Percentiles rank a stretch among this genome's conserved stretches.
Evolutionary conservation across 2,329 filamentous ascomycete genomes (phyloP).

Genomic region (Colletotrichum spinosum): DNA sequence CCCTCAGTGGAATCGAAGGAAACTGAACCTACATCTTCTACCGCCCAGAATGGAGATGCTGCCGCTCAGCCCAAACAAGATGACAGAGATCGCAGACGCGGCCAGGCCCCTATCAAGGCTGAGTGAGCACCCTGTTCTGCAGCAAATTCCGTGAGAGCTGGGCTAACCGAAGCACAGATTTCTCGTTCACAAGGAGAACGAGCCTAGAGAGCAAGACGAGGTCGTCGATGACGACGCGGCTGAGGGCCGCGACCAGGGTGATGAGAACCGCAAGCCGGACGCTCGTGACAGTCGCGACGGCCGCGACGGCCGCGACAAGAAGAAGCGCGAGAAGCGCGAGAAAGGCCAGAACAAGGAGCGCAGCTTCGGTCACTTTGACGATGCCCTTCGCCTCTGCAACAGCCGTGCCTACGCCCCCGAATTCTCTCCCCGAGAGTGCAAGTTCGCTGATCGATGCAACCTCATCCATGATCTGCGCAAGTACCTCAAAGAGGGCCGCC

Average conservation of each 20-base stretch:
- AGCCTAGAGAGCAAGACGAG: slow-evolving; percentile 68
- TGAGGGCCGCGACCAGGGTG: slow-evolving; percentile 53
- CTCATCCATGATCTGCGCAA: slow-evolving; percentile 85
- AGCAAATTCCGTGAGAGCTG: neutral
- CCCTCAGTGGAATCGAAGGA: slow-evolving; percentile 8
- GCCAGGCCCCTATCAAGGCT: slow-evolving; percentile 50
- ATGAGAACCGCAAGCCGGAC: slow-evolving; percentile 63
- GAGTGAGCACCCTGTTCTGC: slow-evolving; percentile 45
- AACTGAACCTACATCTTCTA: neutral
- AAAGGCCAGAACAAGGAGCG: slow-evolving; percentile 82
- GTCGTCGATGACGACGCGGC: slow-evolving; percentile 61
- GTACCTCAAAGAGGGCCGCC: slow-evolving; percentile 86
- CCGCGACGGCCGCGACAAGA: slow-evolving; percentile 56
- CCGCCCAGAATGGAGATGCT: slow-evolving; percentile 23
- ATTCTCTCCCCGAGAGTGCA: slow-evolving; percentile 83
- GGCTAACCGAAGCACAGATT: slow-evolving; percentile 43
- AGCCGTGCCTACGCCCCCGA: slow-evolving; percentile 78
- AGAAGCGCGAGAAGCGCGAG: slow-evolving; percentile 63
- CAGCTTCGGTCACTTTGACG: slow-evolving; percentile 82
- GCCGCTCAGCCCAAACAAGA: slow-evolving; percentile 29
- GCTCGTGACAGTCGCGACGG: slow-evolving; percentile 46
- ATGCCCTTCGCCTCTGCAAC: slow-evolving; percentile 82
- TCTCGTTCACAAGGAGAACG: slow-evolving; percentile 43
- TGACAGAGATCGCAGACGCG: slow-evolving; percentile 40
- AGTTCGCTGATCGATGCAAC: slow-evolving; percentile 83